Conservation (phyloP, 345 rosid species). For the Ricinus communis region DNA sequence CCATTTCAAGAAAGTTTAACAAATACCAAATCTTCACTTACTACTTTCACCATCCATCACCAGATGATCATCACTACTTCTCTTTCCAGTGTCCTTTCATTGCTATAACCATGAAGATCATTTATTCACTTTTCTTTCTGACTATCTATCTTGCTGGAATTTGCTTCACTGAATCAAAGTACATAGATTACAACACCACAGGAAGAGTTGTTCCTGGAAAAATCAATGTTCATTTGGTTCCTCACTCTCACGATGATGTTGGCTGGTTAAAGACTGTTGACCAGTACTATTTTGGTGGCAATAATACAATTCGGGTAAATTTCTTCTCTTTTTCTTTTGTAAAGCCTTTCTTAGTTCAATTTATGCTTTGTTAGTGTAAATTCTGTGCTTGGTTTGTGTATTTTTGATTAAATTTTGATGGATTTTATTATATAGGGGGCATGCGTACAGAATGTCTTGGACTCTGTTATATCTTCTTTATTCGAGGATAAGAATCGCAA, state of each 20-base stretch:
- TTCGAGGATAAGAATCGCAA: constrained; percentile 82
- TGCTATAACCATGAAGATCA: constrained; percentile 23
- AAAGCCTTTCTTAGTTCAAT: neutral
- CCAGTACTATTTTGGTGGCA: constrained; percentile 87
- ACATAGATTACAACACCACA: constrained; percentile 69
- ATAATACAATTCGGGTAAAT: constrained; percentile 79
- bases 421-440: constrained; percentile 54
- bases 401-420: constrained; percentile 8
- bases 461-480: constrained; percentile 78
- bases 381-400: constrained; percentile 10
- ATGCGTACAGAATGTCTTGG: constrained; percentile 90
- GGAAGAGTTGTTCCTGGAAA: constrained; percentile 57
- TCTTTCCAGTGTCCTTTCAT: neutral
- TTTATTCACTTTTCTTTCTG: neutral
- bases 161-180: constrained; percentile 36
- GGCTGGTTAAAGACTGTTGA: constrained; percentile 98
- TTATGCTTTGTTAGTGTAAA: neutral
- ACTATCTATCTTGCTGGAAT: constrained; percentile 21
- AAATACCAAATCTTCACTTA: neutral
- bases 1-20: neutral
- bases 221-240: constrained; percentile 90
- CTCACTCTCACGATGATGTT: constrained; percentile 94
- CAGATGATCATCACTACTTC: neutral
- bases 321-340: neutral
- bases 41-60: neutral